Evolutionary conservation across 345 rosid species (phyloP).

Genomic region (Arabidopsis thaliana): TAIR10.1 NC_003076.8:6385501-6386000

Average conservation of each 20-base stretch:
- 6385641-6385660: conserved; percentile 38
- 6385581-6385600: conserved; percentile 22
- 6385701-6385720: conserved; percentile 39
- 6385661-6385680: conserved; percentile 45
- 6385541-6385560: background rate
- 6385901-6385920: background rate
- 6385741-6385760: conserved; percentile 44
- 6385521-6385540: conserved; percentile 33
- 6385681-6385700: conserved; percentile 30
- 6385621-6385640: conserved; percentile 15
- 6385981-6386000: background rate
- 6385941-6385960: background rate
- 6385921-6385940: conserved; percentile 10
- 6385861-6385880: conserved; percentile 34
- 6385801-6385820: background rate
- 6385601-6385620: conserved; percentile 15
- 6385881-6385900: conserved; percentile 4
- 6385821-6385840: conserved; percentile 23
- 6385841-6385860: conserved; percentile 44
- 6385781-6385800: background rate
- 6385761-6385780: conserved; percentile 33
- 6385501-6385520: conserved; percentile 14
- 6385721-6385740: conserved; percentile 40
- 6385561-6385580: conserved; percentile 2
- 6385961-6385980: background rate